Evolutionary conservation across 495 filamentous ascomycete species (phyloP), one percentile per base, ranked within the genome.

Genomic region (Barbatosphaeria neglecta): DNA sequence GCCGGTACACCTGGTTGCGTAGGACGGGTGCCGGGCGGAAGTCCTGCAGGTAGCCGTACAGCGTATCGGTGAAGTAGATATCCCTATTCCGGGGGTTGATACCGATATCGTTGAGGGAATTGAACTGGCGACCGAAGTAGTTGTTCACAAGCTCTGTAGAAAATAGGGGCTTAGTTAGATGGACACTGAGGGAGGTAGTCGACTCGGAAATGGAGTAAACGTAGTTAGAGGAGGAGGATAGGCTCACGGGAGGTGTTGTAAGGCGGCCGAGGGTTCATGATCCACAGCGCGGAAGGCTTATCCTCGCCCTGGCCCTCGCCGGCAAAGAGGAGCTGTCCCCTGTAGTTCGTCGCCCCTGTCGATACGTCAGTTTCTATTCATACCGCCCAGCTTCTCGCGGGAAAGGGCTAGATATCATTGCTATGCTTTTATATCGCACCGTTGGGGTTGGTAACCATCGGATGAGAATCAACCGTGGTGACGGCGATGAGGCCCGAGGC

Each of bases 61-160:
- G 67, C 1, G 77, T 76, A 55, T 83, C 78, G 1, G 78, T 83
- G 48, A 82, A 82, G 65, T 80, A 83, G 24, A 83, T 61, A 15
- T 72, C 67, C 5, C 72, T 70, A 51, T 77, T 80, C 9, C 47
- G 51, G 1, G 66, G 66, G 49, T 71, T 59, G 43, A 82, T 64
- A 5, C 69, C 64, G 0, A 74, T 66, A 55, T 83, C 78, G 46
- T 81, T 81, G 20, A 80, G 62, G 11, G 74, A 76, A 50, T 78
- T 81, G 60, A 83, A 81, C 23, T 74, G 72, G 18, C 76, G 69
- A 16, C 77, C 76, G 38, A 72, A 66, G 51, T 68, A 83, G 46
- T 77, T 75, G 20, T 68, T 66, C n/a, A 73, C 41, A 6, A 73
- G 51, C 10, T 67, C 68, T 63, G 19, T 1, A 16, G 2, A 20